Evolutionary conservation across 2,329 filamentous ascomycete species (phyloP).

Genomic region (Orbilia blumenaviensis): DNA sequence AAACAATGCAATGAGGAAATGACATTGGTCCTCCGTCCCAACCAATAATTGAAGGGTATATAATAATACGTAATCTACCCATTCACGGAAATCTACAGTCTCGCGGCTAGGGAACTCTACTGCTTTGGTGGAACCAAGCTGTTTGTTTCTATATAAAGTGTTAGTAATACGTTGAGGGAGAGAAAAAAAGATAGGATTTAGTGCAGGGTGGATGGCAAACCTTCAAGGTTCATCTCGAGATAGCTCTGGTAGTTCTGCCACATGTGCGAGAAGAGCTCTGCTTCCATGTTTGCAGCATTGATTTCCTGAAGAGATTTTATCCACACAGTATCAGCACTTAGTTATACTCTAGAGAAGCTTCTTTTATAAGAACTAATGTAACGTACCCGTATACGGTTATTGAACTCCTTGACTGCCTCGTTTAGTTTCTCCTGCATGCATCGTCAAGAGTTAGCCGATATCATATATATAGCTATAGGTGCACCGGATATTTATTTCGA

Average conservation of each 20-base stretch:
- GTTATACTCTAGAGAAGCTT: not conserved
- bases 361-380: not conserved
- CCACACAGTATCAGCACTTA: not conserved
- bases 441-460: slow-evolving; percentile 5
- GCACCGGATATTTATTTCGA: no score
- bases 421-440: slow-evolving; percentile 49
- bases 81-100: no score
- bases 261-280: slow-evolving; percentile 54
- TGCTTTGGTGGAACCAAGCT: slow-evolving; percentile 48
- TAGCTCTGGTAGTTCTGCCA: slow-evolving; percentile 54
- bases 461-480: no score
- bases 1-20: no score
- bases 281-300: slow-evolving; percentile 50
- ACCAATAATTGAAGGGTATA: no score
- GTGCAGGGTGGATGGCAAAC: not conserved
- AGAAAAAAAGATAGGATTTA: no score
- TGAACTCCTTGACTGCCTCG: slow-evolving; percentile 52
- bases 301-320: slow-evolving; percentile 41
- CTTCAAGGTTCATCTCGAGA: slow-evolving; percentile 51
- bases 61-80: no score
- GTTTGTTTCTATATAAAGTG: slow-evolving; percentile 33
- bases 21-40: no score
- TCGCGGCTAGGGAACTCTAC: no score
- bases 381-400: slow-evolving; percentile 50
- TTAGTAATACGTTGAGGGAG: no score